A percentile compares a stretch with the other conserved stretches of the same genome.
Evolutionary conservation across 208 protist species (phyloP).

Genomic region (Spongospora subterranea): DNA sequence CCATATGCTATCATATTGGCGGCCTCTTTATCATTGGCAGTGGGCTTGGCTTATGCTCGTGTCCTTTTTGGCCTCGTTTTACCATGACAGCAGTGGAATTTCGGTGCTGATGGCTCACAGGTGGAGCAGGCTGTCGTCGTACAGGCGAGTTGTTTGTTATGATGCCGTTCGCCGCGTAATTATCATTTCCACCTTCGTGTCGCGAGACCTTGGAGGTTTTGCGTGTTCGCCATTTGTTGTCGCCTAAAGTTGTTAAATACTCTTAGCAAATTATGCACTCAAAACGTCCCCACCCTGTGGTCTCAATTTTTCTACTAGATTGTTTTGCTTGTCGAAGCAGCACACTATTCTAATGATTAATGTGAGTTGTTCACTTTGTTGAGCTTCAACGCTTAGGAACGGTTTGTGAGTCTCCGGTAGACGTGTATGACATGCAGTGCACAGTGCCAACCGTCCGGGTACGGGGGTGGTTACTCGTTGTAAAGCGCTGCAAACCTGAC

Average conservation of each 20-base stretch:
- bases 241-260: too few relatives aligned
- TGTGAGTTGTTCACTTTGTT: background rate
- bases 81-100: background rate
- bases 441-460: constrained; percentile 20
- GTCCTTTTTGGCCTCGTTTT: background rate
- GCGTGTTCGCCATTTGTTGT: background rate
- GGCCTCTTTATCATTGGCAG: constrained; percentile 27
- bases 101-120: too few relatives aligned
- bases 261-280: too few relatives aligned
- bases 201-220: background rate
- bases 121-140: too few relatives aligned
- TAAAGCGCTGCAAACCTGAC: background rate
- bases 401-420: background rate
- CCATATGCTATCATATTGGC: background rate
- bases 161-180: background rate
- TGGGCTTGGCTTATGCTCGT: background rate
- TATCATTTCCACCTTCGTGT: background rate
- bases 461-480: background rate
- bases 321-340: background rate
- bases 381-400: background rate
- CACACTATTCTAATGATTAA: background rate
- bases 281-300: too few relatives aligned
- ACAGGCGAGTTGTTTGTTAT: too few relatives aligned
- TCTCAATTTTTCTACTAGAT: too few relatives aligned
- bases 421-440: constrained; percentile 11